Base-by-base conservation (phyloP, 441 rosid genomes). In the Manihot esculenta region DNA sequence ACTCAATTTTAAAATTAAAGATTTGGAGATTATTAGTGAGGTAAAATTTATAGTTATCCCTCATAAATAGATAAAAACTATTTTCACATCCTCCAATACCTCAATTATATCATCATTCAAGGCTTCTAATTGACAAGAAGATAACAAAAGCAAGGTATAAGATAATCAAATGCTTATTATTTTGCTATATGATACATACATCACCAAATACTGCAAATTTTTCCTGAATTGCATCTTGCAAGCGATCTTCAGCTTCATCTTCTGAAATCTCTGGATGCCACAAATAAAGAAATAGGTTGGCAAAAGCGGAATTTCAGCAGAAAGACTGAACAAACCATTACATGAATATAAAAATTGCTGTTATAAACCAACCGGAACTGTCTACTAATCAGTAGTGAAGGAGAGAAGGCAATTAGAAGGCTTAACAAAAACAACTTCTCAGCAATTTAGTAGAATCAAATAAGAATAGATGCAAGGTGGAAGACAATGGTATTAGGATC, bases 181-280 rank as follows among this genome's bases (percentile, higher is more conserved):
- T 54, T 69, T 70, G 72, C 18, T 50, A 62, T n/a, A 45, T 30
- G 66, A 71, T 69, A 80, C 97, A 75, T 80, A 96, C 98, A 87
- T 96, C 97, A 77, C 99, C 97, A 87, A 96, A 90, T 68, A 91
- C 89, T 14, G 98, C 84, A 88, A 93, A 96, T 77, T 88, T 96
- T 80, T 96, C 99, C 85, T 96, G 97, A 74, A 96, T 91, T 63
- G 97, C 99, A 69, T 85, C 93, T 83, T 96, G 99, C 72, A 96
- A 83, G 75, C 75, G 94, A 72, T 93, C 89, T 91, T 96, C 99
- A 23, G 98, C 98, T 84, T 96, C 99, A 76, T 88, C 97, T 83
- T 93, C 97, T 8, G 99, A 90, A 70, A 93, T 93, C 88, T 93
- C 98, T 93, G 85, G 77, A 83, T 63, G 70, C 56, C 77, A 81